Base-by-base conservation (phyloP, 495 filamentous ascomycete species). In the Talaromyces wortmannii region DNA sequence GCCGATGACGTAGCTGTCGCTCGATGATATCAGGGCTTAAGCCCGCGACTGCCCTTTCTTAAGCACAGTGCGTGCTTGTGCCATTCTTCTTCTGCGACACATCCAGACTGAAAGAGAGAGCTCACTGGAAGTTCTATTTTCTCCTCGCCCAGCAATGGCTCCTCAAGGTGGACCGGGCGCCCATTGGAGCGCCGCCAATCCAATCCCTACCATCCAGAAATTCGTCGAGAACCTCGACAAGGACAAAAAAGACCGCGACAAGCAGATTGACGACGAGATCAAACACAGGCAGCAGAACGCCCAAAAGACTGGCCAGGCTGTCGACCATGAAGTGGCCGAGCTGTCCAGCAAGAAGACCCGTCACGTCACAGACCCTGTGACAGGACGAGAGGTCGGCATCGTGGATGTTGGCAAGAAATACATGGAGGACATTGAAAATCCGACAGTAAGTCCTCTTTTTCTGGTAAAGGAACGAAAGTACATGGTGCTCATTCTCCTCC, bases 281-380 rank as follows among this genome's bases (percentile, higher is more conserved):
- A 72, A 65, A 59, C 46, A 60, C 45, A 36, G 59, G 29, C 47
- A 67, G 17, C 63, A 70, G 11, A 62, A 76, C 53, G 67, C 75
- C n/a, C 70, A 69, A 42, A 61, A 67, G 12, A 68, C 56, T 36
- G 73, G 70, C 46, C 72, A 78, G 31, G 66, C 57, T 2, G 46
- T 62, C 4, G 62, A 71, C 31, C 72, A 78, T 52, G 55, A 73
- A 45, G 64, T 69, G 31, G 71, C 71, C 31, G 65, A 78, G 23
- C 70, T 67, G 13, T 71, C 74, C 12, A 68, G 80, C 57, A 67
- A 74, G 32, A 79, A 76, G 29, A 81, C 78, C 6, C 86, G 89
- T 59, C 84, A 72, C 4, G 91, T 96, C 42, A 88, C 86, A 7
- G 92, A 97, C 70, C 92, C 92, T 0, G 86, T 85, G 0, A 97